A percentile compares a stretch with the other conserved stretches of the same genome.
These are phyloP conservation scores for Penicillium digitatum DNA, from an alignment of 2,329 filamentous ascomycete species.

Conservation along the genomic window DNA sequence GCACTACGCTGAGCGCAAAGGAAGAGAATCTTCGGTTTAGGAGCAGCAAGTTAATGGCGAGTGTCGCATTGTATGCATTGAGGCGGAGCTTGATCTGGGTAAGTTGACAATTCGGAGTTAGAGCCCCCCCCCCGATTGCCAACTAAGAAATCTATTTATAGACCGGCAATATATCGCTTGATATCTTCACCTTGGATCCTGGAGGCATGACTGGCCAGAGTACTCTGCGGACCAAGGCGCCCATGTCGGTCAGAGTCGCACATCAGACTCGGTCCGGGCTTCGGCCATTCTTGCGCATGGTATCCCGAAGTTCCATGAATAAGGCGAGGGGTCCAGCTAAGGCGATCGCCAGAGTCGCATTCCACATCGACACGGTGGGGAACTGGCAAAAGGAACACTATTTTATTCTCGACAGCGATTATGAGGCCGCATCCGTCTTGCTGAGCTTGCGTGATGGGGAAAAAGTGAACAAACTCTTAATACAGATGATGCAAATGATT, in stretches of 20 bases:
- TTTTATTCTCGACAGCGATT: constrained; percentile 34
- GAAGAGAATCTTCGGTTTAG: constrained; percentile 32
- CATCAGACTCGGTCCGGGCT: constrained; percentile 34
- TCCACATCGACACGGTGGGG: constrained; percentile 30
- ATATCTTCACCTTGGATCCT: constrained; percentile 37
- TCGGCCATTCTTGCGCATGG: constrained; percentile 32
- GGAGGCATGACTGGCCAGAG: constrained; percentile 29
- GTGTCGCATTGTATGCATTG: constrained; percentile 36
- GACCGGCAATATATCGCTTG: constrained; percentile 35
- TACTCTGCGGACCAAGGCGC: constrained; percentile 23
- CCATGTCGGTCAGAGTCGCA: constrained; percentile 30
- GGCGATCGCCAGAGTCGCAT: constrained; percentile 35
- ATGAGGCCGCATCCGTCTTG: constrained; percentile 38
- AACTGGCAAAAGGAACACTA: constrained; percentile 31
- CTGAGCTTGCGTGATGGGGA: constrained; percentile 26
- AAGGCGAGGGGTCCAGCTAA: constrained; percentile 35
- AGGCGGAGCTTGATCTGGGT: constrained; percentile 35
- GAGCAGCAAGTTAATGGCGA: constrained; percentile 37
- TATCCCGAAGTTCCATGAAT: constrained; percentile 37
- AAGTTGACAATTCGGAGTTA: constrained; percentile 16
- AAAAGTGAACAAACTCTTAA: constrained; percentile 28
- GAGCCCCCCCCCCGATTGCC: not conserved
- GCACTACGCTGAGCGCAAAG: constrained; percentile 27
- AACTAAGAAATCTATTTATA: constrained; percentile 17
- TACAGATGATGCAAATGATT: constrained; percentile 31